Conservation (phyloP, 495 filamentous ascomycete genomes). For the Penicillium soppii region DNA sequence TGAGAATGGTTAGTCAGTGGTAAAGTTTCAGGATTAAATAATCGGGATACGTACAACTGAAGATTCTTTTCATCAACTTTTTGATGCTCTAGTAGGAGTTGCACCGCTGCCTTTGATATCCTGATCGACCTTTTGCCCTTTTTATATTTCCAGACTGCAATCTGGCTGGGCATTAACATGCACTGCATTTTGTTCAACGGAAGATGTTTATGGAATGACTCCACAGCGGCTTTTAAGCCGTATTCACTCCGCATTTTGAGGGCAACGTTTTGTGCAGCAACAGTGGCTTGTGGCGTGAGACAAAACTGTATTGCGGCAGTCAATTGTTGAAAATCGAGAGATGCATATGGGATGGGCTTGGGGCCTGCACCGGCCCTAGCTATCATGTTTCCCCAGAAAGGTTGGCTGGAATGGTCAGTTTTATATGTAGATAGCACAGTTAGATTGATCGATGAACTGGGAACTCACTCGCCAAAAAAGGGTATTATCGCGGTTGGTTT, state of each 20-base stretch:
- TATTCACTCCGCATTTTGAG: slow-evolving; percentile 64
- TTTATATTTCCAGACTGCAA: slow-evolving; percentile 70
- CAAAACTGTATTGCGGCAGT: neutral
- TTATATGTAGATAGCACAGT: too few species aligned
- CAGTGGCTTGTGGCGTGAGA: slow-evolving; percentile 56
- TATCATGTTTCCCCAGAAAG: neutral
- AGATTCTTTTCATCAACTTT: slow-evolving; percentile 63
- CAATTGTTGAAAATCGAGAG: neutral
- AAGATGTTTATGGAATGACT: slow-evolving; percentile 66
- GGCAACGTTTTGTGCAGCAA: slow-evolving; percentile 59
- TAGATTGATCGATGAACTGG: too few species aligned
- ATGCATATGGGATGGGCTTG: neutral
- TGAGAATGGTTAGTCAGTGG: slow-evolving; percentile 1
- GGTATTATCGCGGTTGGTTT: slow-evolving; percentile 57
- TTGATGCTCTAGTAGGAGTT: slow-evolving; percentile 58
- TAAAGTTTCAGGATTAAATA: neutral
- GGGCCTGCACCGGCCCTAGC: neutral
- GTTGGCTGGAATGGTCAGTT: neutral
- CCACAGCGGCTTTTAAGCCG: slow-evolving; percentile 71
- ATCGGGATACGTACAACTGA: slow-evolving; percentile 42
- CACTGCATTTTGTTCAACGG: slow-evolving; percentile 69
- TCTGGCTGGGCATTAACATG: slow-evolving; percentile 61
- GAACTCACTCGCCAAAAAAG: slow-evolving; percentile 58
- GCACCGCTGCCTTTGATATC: slow-evolving; percentile 66
- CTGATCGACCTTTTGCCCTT: slow-evolving; percentile 40